Evolutionary conservation across 768 basidiomycete genomes (phyloP), one percentile per base, ranked within the genome.

Genomic region (Mrakia gelida): DNA sequence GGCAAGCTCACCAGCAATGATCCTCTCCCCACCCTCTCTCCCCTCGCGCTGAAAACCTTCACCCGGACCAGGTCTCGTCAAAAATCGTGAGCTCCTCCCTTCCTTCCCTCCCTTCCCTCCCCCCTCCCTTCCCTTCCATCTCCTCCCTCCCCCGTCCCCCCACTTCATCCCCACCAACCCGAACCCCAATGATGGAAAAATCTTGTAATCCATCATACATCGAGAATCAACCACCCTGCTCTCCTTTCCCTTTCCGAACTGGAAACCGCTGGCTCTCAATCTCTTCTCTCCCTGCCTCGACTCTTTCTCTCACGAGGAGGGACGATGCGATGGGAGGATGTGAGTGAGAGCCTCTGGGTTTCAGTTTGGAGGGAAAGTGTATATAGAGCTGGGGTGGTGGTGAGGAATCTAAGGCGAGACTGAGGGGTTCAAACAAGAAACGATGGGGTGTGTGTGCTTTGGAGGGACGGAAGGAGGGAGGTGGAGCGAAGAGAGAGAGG

Each of bases 391-490:
- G 28, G 59, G 59, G 59, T 8, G 59, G 59, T 59, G 59, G 59
- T 59, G 59, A 59, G 59, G 59, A 59, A 59, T 59, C 59, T 59
- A 59, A 59, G 59, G 59, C 59, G 59, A 59, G 59, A 59, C 59
- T 59, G 59, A 59, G 59, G 59, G 59, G 59, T 59, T 59, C 59
- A n/a, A n/a, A 21, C 3, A 18, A 52, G 49, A 38, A 38, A 38
- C 38, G 38, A 38, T 59, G 59, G 26, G 0, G 26, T 45, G 59
- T 6, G 26, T 45, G 45, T 15, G 59, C 26, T 67, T 32, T 7
- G 8, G 65, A 28, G n/a, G 32, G 38, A 67, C 34, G 65, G 38
- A 30, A 67, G 65, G 65, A 18, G 34, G 13, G 9, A 67, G 26
- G 63, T 9, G 34, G 65, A 67, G 23, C 21, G 38, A 67, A 32